phyloP scores from a whole-genome alignment of 805 yeast species.

The Teunomyces atbi region DNA sequence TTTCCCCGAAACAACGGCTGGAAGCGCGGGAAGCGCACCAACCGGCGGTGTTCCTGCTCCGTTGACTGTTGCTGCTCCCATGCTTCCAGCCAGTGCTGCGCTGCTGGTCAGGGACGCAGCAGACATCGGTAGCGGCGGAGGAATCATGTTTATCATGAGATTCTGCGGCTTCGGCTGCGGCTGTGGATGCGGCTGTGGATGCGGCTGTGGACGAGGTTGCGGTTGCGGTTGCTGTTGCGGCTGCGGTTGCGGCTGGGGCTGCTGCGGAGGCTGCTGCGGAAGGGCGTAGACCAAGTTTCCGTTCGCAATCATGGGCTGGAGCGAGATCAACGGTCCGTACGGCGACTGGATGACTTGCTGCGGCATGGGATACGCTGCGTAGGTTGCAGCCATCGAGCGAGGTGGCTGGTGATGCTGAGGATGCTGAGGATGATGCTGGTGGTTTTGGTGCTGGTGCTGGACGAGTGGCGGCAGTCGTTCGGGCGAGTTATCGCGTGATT shows the following conservation, averaged over 20 bases:
- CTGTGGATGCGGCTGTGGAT: neutral
- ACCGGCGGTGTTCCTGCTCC: too few relatives aligned
- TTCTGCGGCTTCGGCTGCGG: neutral
- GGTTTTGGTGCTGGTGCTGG: neutral
- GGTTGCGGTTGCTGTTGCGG: slow-evolving; percentile 1
- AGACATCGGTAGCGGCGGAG: slow-evolving; percentile 5
- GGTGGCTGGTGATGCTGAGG: neutral
- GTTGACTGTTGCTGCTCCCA: neutral
- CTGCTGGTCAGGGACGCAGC: slow-evolving; percentile 3
- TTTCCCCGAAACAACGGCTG: neutral
- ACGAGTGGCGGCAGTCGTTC: neutral
- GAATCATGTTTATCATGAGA: slow-evolving; percentile 4
- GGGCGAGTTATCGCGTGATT: slow-evolving; percentile 7
- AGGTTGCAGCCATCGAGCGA: neutral
- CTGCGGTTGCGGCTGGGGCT: neutral
- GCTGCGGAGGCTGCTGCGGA: slow-evolving; percentile 4
- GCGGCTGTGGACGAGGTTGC: slow-evolving; percentile 1
- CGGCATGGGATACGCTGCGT: neutral
- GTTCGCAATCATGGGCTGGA: slow-evolving; percentile 14
- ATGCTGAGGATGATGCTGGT: neutral
- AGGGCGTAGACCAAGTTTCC: slow-evolving; percentile 12
- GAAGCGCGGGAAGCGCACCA: neutral
- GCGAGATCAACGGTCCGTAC: slow-evolving; percentile 9
- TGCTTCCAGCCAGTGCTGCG: neutral
- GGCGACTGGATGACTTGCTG: slow-evolving; percentile 7